Evolutionary conservation across 257 asterid genomes (phyloP).

Genomic region (Solanum raphanifolium): DNA sequence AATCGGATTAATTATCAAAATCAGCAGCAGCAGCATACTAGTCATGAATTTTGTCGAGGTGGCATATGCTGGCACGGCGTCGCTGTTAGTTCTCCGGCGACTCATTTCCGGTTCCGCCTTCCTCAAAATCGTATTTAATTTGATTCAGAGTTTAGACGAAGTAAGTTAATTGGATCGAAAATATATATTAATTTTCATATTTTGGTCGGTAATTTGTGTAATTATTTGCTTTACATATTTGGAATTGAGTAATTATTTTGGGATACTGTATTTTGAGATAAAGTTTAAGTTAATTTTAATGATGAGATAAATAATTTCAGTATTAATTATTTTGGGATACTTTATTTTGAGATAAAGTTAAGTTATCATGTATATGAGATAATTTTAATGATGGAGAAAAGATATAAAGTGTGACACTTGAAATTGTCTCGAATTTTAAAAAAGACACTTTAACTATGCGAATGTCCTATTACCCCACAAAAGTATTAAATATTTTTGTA

Average conservation of each 20-base stretch:
- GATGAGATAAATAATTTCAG: no score
- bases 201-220: not conserved
- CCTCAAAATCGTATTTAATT: slow-evolving; percentile 22
- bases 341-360: no score
- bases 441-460: no score
- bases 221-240: not conserved
- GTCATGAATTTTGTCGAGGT: slow-evolving; percentile 79
- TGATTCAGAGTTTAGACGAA: not conserved
- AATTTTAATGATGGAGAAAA: no score
- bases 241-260: not conserved
- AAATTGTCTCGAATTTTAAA: no score
- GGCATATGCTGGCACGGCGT: slow-evolving; percentile 99
- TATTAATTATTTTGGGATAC: no score
- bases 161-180: not conserved
- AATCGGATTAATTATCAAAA: not conserved
- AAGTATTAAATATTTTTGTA: no score
- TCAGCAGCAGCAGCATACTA: slow-evolving; percentile 7
- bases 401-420: no score
- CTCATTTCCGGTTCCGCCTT: slow-evolving; percentile 82
- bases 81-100: slow-evolving; percentile 77
- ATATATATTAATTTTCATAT: not conserved
- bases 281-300: no score
- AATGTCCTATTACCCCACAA: no score
- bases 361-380: no score
- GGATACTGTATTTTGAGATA: no score